Base-by-base conservation (phyloP, 139 green algal genomes). In the Nannochloris sp. region DNA sequence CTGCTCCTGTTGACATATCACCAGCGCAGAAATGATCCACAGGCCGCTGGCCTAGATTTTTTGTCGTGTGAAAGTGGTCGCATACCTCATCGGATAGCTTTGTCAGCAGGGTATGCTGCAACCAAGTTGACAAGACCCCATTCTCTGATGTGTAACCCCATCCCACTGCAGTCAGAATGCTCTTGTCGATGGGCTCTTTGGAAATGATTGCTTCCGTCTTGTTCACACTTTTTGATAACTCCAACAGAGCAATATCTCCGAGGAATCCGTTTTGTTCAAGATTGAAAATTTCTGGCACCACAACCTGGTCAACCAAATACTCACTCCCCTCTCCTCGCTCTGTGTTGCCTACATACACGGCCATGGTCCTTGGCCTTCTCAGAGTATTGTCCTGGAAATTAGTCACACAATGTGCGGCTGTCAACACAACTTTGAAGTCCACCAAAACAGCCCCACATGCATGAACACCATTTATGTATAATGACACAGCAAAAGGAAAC, bases 171-270 rank as follows among this genome's bases (percentile, higher is more conserved):
- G 19, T 64, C 12, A 44, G 14, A n/a, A 27, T 64, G 15, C 12
- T n/a, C 21, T 21, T 0, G 14, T 25, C 12, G 7, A 9, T 57
- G 19, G 19, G 18, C 11, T 10, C 56, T 8, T 27, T 14, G 57
- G 15, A 16, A 21, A 64, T 27, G 15, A 44, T 64, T 50, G 57
- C 19, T 7, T n/a, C 6, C 5, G 21, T 48, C 12, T 18, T 31
- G 56, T 27, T 44, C 19, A 64, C 21, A 64, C 8, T 21, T 18
- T 48, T n/a, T 18, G 19, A 27, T n/a, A 64, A 24, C 57, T 44
- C n/a, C 5, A 64, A 18, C n/a, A 64, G 23, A 57, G 57, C 57
- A 64, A 64, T 31, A 51, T 64, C 57, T 31, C 57, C 57, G 16
- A 49, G 56, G 0, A 56, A 64, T 27, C 57, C 23, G 6, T 23